These are phyloP conservation scores for Fusarium robinianum DNA, from an alignment of 2,329 filamentous ascomycete species.

Conservation along the genomic window DNA sequence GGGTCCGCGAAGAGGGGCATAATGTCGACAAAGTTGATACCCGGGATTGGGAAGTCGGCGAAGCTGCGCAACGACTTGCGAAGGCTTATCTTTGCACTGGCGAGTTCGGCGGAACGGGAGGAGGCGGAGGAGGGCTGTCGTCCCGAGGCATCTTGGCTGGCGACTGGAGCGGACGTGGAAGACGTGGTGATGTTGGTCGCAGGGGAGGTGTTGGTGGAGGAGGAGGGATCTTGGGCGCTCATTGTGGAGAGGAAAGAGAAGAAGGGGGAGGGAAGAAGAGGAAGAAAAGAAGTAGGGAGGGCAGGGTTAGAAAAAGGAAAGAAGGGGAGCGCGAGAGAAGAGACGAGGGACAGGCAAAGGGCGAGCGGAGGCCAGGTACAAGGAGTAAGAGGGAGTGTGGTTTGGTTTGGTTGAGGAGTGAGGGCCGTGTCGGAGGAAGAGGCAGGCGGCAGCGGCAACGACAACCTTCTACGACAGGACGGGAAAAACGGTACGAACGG, in stretches of 20 bases:
- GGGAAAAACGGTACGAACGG: constrained; percentile 29
- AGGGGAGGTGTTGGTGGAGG: constrained; percentile 34
- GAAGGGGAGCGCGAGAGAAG: constrained; percentile 35
- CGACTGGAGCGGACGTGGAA: constrained; percentile 38
- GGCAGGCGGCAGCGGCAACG: constrained; percentile 8
- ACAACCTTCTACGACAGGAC: constrained; percentile 20
- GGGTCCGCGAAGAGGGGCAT: constrained; percentile 90
- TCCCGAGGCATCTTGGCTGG: constrained; percentile 63
- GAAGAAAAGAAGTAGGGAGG: constrained; percentile 34
- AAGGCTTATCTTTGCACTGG: constrained; percentile 73
- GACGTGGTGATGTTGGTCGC: constrained; percentile 37
- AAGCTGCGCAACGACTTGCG: constrained; percentile 78
- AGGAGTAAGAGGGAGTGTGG: constrained; percentile 31
- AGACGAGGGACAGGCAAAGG: constrained; percentile 32
- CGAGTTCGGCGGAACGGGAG: constrained; percentile 66
- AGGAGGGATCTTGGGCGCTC: constrained; percentile 36
- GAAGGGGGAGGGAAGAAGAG: constrained; percentile 36
- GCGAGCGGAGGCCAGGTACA: constrained; percentile 32
- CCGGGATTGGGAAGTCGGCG: constrained; percentile 87
- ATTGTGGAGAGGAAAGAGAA: constrained; percentile 41
- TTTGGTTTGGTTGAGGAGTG: constrained; percentile 28
- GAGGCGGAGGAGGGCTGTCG: constrained; percentile 65
- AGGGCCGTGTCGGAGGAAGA: constrained; percentile 20
- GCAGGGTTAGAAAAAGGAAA: constrained; percentile 39
- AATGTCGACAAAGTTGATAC: constrained; percentile 97